Conservation (phyloP, 1,284 basidiomycete genomes). For the Fomitiporia mediterranea region DNA sequence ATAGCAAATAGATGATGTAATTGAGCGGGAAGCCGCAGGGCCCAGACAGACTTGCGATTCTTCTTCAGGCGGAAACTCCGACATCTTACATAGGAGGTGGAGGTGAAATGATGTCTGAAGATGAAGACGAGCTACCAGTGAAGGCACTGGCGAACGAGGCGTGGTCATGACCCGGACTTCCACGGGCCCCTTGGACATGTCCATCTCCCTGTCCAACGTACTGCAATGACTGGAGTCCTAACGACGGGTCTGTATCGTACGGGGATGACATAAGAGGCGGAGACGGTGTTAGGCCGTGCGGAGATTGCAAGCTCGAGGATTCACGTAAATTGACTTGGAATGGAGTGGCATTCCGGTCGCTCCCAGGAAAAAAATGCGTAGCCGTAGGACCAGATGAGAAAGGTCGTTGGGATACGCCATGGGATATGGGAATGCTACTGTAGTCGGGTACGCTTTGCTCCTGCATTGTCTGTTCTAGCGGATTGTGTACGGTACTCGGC, state of each 20-base stretch:
- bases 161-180: slow-evolving; percentile 6
- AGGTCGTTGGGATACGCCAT: slow-evolving; percentile 15
- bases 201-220: slow-evolving; percentile 11
- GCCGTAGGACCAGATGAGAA: slow-evolving; percentile 13
- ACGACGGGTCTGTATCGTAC: slow-evolving; percentile 12
- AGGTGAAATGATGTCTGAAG: neutral
- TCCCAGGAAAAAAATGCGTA: slow-evolving; percentile 8
- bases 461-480: slow-evolving; percentile 15
- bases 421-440: slow-evolving; percentile 19
- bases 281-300: slow-evolving; percentile 16
- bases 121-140: slow-evolving; percentile 9
- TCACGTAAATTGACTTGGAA: slow-evolving; percentile 5
- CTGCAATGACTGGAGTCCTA: slow-evolving; percentile 6
- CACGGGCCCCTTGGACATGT: slow-evolving; percentile 4
- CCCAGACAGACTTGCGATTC: neutral
- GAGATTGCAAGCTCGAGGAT: slow-evolving; percentile 2
- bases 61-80: neutral
- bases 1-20: slow-evolving; percentile 1
- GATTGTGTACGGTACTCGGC: slow-evolving; percentile 5
- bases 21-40: too few relatives aligned
- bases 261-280: slow-evolving; percentile 17
- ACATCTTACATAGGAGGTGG: slow-evolving; percentile 5
- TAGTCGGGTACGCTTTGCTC: slow-evolving; percentile 12
- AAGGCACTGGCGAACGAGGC: slow-evolving; percentile 9
- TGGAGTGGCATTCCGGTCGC: slow-evolving; percentile 8